Conservation (phyloP, 2,329 filamentous ascomycete genomes). For the Hyphodiscus sp. region DNA sequence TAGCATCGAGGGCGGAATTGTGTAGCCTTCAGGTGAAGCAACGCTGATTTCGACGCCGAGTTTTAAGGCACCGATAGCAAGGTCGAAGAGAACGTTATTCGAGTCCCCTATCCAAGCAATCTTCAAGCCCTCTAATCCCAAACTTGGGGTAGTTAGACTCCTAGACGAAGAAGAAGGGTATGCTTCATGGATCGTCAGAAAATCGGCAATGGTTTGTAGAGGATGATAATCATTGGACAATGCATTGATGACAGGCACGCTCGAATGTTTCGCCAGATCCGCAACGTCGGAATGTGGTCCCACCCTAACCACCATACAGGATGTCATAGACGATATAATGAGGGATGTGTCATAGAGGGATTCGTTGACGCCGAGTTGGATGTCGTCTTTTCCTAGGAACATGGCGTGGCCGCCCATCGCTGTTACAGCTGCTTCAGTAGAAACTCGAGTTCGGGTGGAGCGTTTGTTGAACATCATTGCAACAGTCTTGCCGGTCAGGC, state of each 20-base stretch:
- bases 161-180: conserved; percentile 44
- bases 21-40: conserved; percentile 78
- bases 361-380: conserved; percentile 94
- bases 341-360: conserved; percentile 86
- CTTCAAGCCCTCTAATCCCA: conserved; percentile 78
- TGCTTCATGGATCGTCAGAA: conserved; percentile 79
- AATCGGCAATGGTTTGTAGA: conserved; percentile 89
- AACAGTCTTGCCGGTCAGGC: conserved; percentile 70
- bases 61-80: conserved; percentile 82
- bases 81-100: conserved; percentile 94
- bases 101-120: conserved; percentile 95
- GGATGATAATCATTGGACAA: conserved; percentile 90
- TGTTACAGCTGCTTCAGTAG: conserved; percentile 85
- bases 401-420: conserved; percentile 87
- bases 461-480: conserved; percentile 98
- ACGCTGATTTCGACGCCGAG: conserved; percentile 81
- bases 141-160: conserved; percentile 20
- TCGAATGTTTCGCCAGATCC: conserved; percentile 63
- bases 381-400: conserved; percentile 94
- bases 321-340: conserved; percentile 91
- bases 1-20: conserved; percentile 70
- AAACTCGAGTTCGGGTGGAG: conserved; percentile 87
- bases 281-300: conserved; percentile 70
- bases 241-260: conserved; percentile 78
- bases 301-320: conserved; percentile 74